Evolutionary conservation across 2,329 filamentous ascomycete genomes (phyloP).

Genomic region (Hypoxylon sp.): DNA sequence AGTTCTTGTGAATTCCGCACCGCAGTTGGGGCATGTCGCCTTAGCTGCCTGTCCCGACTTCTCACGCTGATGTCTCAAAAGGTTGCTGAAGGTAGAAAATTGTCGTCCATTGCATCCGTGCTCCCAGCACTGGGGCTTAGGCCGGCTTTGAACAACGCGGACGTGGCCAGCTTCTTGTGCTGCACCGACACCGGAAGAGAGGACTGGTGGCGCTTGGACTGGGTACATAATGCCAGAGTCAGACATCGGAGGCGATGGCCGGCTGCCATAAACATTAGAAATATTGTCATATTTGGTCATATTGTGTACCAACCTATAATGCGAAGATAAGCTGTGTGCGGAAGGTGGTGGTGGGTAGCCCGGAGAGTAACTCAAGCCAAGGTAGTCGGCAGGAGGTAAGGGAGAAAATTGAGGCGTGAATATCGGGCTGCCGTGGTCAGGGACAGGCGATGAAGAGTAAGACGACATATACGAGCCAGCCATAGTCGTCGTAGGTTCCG

Average conservation of each 20-base stretch:
- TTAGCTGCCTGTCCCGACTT: conserved; percentile 92
- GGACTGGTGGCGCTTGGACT: conserved; percentile 46
- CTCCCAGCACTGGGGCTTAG: conserved; percentile 97
- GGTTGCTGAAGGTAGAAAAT: conserved; percentile 96
- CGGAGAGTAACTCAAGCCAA: conserved; percentile 56
- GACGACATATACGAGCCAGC: conserved; percentile 57
- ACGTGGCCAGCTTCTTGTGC: conserved; percentile 60
- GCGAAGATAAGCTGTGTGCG: conserved; percentile 44
- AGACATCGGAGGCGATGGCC: conserved; percentile 52
- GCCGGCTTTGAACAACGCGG: conserved; percentile 76
- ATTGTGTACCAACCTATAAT: conserved; percentile 52
- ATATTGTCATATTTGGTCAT: conserved; percentile 4
- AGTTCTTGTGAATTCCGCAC: conserved; percentile 91
- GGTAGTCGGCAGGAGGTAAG: conserved; percentile 50
- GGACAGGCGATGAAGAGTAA: conserved; percentile 57
- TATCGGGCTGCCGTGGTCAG: conserved; percentile 50
- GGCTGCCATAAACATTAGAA: conserved; percentile 42
- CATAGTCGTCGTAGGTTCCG: conserved; percentile 58
- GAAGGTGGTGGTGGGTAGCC: conserved; percentile 46
- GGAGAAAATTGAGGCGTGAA: conserved; percentile 45
- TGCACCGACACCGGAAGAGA: conserved; percentile 48
- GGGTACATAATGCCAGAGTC: conserved; percentile 57
- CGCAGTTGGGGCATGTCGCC: conserved; percentile 88
- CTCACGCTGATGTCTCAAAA: conserved; percentile 90
- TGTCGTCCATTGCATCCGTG: conserved; percentile 95